Percentiles rank a stretch among this genome's conserved stretches.
These are phyloP conservation scores for Clitoria ternatea DNA, from an alignment of 306 rosid genomes.

Conservation along the genomic window DNA sequence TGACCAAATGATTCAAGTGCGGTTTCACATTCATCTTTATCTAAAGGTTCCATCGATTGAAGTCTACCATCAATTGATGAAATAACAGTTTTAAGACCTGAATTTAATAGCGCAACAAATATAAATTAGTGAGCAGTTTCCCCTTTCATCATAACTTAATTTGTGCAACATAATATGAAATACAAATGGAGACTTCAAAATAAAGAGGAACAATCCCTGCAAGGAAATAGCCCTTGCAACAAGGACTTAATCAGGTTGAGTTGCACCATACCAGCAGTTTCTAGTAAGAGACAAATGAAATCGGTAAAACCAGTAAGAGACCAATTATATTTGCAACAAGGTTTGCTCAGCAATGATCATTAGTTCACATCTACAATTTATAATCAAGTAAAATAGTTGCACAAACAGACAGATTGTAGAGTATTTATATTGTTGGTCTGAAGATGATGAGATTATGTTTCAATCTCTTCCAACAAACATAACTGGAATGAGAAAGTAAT, in stretches of 20 bases:
- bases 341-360: neutral
- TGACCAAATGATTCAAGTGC: slow-evolving; percentile 92
- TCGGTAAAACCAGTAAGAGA: slow-evolving; percentile 13
- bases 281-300: neutral
- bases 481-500: neutral
- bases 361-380: no score
- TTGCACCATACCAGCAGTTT: neutral
- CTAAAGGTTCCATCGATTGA: slow-evolving; percentile 47
- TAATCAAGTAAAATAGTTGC: neutral
- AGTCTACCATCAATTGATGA: slow-evolving; percentile 67
- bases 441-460: slow-evolving; percentile 7
- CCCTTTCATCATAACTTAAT: neutral
- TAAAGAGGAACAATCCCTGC: neutral
- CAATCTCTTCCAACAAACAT: neutral
- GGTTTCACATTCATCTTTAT: slow-evolving; percentile 70
- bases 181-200: neutral
- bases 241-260: neutral
- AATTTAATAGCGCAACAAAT: slow-evolving; percentile 18
- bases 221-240: neutral
- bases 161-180: neutral
- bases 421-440: neutral
- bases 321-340: neutral
- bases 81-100: slow-evolving; percentile 62
- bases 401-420: neutral
- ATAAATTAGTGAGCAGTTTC: slow-evolving; percentile 3